phyloP scores from a whole-genome alignment of 2,329 filamentous ascomycete genomes.

The Aspergillus jensenii region DNA sequence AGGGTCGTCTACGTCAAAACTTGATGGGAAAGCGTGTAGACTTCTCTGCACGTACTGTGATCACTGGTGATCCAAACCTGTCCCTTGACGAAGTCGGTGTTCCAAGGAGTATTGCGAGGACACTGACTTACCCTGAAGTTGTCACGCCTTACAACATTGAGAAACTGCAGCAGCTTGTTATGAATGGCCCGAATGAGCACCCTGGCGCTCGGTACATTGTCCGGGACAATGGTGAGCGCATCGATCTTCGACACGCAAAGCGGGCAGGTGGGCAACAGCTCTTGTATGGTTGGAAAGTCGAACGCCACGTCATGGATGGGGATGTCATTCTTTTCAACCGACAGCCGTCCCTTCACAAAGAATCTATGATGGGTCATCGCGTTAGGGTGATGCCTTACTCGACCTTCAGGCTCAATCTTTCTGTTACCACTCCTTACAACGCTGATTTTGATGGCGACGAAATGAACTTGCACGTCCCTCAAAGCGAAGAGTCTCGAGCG shows the following conservation, averaged over 20 bases:
- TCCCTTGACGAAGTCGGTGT: conserved; percentile 97
- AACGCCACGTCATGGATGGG: conserved; percentile 91
- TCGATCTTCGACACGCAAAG: conserved; percentile 92
- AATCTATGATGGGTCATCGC: conserved; percentile 99
- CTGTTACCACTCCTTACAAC: conserved; percentile 98
- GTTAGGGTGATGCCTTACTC: conserved; percentile 99
- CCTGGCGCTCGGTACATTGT: conserved; percentile 97
- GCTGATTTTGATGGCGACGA: conserved; percentile 99
- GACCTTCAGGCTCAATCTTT: conserved; percentile 95
- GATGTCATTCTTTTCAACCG: conserved; percentile 99
- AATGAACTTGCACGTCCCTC: conserved; percentile 99
- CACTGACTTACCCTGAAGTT: conserved; percentile 92
- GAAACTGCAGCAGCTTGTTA: conserved; percentile 82
- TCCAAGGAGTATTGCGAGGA: conserved; percentile 86
- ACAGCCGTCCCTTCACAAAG: conserved; percentile 98
- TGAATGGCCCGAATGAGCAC: conserved; percentile 91
- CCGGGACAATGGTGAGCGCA: conserved; percentile 86
- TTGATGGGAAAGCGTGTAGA: conserved; percentile 99
- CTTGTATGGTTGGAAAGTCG: conserved; percentile 98
- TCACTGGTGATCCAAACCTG: conserved; percentile 96
- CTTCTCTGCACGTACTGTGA: conserved; percentile 98
- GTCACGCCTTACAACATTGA: conserved; percentile 98
- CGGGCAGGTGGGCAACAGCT: conserved; percentile 76
- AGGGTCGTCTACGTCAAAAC: conserved; percentile 95
- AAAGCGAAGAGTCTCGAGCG: conserved; percentile 93